Evolutionary conservation across 2,329 filamentous ascomycete genomes (phyloP), one percentile per base, ranked within the genome.

Genomic region (Coniella vitis): DNA sequence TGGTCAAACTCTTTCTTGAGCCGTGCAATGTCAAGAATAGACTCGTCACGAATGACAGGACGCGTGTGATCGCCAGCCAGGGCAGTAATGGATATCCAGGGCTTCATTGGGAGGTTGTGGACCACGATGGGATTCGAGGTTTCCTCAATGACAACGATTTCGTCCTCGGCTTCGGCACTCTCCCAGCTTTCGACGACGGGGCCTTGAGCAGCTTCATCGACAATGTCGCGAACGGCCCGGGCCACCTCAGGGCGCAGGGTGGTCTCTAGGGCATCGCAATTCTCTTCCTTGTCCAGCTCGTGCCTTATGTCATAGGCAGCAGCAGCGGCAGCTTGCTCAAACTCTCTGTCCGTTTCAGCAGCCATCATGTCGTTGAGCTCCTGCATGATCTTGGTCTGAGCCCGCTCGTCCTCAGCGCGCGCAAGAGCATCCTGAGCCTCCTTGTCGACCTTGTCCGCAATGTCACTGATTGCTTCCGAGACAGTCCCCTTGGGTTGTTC

Each of bases 1-100:
- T 97, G 93, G 62, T 98, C 93, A 60, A 97, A 97, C 4, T 95
- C 90, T 70, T 97, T 97, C 76, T 95, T 95, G 55, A 97, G 76
- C 50, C 90, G 82, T 45, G 93, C 91, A 62, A 98, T 93, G 58
- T 95, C 89, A 74, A 95, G 87, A 59, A 95, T 83, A 38, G 84
- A 79, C 56, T 91, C 86, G 49, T 88, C 81, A 34, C 85, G 83
- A 65, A 97, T 84, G 44, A 75, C 69, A 3, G 84, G 75, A 14
- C 79, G 76, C 21, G 74, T 65, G 51, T 81, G 73, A 29, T 29
- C 10, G 13, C 74, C 67, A 55, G 78, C 71, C 63, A 81, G 73
- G 58, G 97, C 79, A 12, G 80, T 83, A 62, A 98, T 93, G 17
- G 90, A 86, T 56, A 95, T 90, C 76, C 94, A 98, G 4, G 93